Evolutionary conservation across 1,284 basidiomycete genomes (phyloP).

Genomic region (Megacollybia platyphylla): DNA sequence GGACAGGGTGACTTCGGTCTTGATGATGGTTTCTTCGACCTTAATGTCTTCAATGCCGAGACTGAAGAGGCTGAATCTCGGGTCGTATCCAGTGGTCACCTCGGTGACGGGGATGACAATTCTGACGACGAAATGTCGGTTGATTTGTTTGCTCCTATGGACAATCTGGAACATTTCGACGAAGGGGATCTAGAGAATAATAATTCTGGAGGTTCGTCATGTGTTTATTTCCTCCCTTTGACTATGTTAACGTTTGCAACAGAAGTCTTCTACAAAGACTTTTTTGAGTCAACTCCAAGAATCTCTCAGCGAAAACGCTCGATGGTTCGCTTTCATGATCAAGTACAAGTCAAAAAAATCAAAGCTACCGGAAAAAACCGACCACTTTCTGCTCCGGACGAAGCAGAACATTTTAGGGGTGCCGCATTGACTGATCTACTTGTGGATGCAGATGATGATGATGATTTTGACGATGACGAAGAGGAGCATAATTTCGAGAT

Average conservation of each 20-base stretch:
- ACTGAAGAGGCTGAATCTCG: conserved; percentile 72
- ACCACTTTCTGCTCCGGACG: conserved; percentile 28
- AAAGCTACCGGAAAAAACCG: conserved; percentile 52
- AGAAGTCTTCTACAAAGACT: conserved; percentile 62
- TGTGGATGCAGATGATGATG: conserved; percentile 12
- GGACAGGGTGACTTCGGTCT: conserved; percentile 27
- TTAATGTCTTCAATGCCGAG: conserved; percentile 82
- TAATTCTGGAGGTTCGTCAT: conserved; percentile 23
- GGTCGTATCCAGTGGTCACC: conserved; percentile 44
- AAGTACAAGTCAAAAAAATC: conserved; percentile 72
- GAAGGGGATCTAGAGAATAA: conserved; percentile 26
- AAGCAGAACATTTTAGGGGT: conserved; percentile 19
- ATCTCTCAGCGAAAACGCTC: conserved; percentile 14
- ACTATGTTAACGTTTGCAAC: conserved; percentile 7
- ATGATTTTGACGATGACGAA: conserved; percentile 14
- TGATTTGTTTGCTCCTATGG: conserved; percentile 62
- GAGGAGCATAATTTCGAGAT: conserved; percentile 15
- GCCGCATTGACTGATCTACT: conserved; percentile 14
- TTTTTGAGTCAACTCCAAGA: conserved; percentile 49
- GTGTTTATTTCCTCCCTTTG: not conserved
- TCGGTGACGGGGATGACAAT: conserved; percentile 44
- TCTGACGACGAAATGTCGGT: conserved; percentile 42
- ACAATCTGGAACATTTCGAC: conserved; percentile 21
- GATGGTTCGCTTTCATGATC: conserved; percentile 68
- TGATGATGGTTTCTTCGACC: conserved; percentile 91